phyloP scores from a whole-genome alignment of 129 eudicot species.

The Artemisia tridentata region DNA sequence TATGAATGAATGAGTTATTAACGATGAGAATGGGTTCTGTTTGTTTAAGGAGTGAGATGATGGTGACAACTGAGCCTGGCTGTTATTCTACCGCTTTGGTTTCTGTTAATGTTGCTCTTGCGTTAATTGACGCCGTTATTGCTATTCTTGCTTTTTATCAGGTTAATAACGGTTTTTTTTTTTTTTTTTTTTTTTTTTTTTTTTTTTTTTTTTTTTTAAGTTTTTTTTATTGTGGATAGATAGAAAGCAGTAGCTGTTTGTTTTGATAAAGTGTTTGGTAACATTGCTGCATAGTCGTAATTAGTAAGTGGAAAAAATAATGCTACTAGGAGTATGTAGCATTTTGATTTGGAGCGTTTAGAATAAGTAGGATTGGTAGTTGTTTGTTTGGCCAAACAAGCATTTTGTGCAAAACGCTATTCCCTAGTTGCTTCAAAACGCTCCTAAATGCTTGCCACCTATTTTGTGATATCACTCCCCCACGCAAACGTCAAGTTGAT shows the following conservation, averaged over 20 bases:
- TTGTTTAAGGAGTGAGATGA: conserved; percentile 41
- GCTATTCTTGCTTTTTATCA: conserved; percentile 71
- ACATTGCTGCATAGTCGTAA: too few species aligned
- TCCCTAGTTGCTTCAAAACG: too few species aligned
- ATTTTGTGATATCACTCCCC: too few species aligned
- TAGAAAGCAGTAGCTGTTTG: background rate
- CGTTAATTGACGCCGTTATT: conserved; percentile 60
- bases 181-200: background rate
- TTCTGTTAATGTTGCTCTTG: conserved; percentile 56
- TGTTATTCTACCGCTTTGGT: conserved; percentile 58
- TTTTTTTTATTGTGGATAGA: conserved; percentile 1
- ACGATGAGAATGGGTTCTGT: conserved; percentile 1
- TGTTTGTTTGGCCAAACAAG: too few species aligned
- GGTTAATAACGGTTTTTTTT: conserved; percentile 28
- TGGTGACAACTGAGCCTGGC: conserved; percentile 39
- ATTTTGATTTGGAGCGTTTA: too few species aligned
- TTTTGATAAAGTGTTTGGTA: too few species aligned
- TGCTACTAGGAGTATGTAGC: too few species aligned
- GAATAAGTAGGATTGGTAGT: too few species aligned
- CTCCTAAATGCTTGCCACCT: too few species aligned
- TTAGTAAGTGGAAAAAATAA: too few species aligned
- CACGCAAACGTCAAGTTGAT: too few species aligned
- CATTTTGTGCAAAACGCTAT: too few species aligned
- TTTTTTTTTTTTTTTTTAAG: background rate
- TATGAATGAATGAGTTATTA: conserved; percentile 6